A percentile compares a stretch with the other conserved stretches of the same genome.
phyloP scores from a whole-genome alignment of 805 yeast genomes.

The Spathaspora boniae region DNA sequence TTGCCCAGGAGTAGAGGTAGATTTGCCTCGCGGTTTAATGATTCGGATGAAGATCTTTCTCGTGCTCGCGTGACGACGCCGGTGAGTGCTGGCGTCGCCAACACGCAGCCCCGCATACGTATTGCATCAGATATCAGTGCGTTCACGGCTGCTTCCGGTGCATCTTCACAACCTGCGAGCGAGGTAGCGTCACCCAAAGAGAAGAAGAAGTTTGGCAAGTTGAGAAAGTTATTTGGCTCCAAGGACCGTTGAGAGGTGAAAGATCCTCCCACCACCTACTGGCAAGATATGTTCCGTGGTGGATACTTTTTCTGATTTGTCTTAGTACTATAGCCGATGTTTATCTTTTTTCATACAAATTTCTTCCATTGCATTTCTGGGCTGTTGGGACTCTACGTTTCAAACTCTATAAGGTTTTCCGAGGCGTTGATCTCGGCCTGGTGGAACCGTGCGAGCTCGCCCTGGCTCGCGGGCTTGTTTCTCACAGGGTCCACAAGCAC shows the following conservation, averaged over 20 bases:
- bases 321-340: not conserved
- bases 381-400: conserved; percentile 21
- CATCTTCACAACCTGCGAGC: not conserved
- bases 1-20: conserved; percentile 12
- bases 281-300: not conserved
- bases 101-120: too few relatives aligned
- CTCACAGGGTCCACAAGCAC: conserved; percentile 26
- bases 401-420: conserved; percentile 44
- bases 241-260: conserved; percentile 1
- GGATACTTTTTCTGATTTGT: not conserved
- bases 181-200: conserved; percentile 17
- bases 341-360: not conserved
- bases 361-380: too few relatives aligned
- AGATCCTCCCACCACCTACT: not conserved
- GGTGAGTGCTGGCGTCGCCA: too few relatives aligned
- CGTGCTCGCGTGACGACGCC: too few relatives aligned
- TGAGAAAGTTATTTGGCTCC: conserved; percentile 37
- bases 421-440: conserved; percentile 13
- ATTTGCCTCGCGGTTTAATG: conserved; percentile 56
- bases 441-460: conserved; percentile 27
- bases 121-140: too few relatives aligned
- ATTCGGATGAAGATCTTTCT: conserved; percentile 56
- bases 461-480: conserved; percentile 7
- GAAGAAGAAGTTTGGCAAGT: conserved; percentile 36
- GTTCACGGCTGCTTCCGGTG: too few relatives aligned